These are phyloP conservation scores for Mesembryanthemum crystallinum DNA, from an alignment of 148 eudicot species.

Conservation along the genomic window DNA sequence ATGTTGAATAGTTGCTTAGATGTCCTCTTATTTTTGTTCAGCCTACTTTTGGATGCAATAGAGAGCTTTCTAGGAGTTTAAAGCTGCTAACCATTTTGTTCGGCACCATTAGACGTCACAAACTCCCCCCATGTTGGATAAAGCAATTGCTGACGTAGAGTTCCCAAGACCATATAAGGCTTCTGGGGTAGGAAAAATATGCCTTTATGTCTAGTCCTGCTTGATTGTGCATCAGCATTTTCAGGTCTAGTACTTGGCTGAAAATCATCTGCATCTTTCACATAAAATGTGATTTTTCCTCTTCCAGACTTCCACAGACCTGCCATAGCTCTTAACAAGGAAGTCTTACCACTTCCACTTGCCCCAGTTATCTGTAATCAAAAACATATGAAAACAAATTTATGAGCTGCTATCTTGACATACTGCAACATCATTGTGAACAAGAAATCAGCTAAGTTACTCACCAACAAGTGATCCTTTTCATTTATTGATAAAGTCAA, in stretches of 20 bases:
- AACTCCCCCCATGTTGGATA: constrained; percentile 84
- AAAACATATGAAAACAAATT: constrained; percentile 18
- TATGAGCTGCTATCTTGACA: constrained; percentile 16
- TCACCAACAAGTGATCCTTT: constrained; percentile 78
- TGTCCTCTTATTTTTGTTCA: background rate
- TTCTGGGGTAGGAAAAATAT: constrained; percentile 94
- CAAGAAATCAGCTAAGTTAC: constrained; percentile 12
- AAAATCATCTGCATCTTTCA: constrained; percentile 32
- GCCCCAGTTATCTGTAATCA: constrained; percentile 77
- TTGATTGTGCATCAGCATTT: constrained; percentile 26
- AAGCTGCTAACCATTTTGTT: constrained; percentile 49
- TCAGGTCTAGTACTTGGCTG: constrained; percentile 19
- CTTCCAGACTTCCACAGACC: constrained; percentile 90
- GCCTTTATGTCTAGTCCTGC: constrained; percentile 42
- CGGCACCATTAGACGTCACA: constrained; percentile 36
- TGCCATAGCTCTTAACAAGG: constrained; percentile 92
- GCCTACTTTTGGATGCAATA: background rate
- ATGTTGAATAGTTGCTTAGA: background rate
- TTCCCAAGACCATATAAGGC: constrained; percentile 97
- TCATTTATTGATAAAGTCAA: constrained; percentile 63
- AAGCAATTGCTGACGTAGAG: constrained; percentile 92
- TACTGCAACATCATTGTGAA: background rate
- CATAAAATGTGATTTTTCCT: constrained; percentile 69
- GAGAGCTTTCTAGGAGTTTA: background rate
- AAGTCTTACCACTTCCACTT: constrained; percentile 96